Evolutionary conservation across 805 yeast species (phyloP), one percentile per base, ranked within the genome.

Genomic region (Lachancea quebecensis): DNA sequence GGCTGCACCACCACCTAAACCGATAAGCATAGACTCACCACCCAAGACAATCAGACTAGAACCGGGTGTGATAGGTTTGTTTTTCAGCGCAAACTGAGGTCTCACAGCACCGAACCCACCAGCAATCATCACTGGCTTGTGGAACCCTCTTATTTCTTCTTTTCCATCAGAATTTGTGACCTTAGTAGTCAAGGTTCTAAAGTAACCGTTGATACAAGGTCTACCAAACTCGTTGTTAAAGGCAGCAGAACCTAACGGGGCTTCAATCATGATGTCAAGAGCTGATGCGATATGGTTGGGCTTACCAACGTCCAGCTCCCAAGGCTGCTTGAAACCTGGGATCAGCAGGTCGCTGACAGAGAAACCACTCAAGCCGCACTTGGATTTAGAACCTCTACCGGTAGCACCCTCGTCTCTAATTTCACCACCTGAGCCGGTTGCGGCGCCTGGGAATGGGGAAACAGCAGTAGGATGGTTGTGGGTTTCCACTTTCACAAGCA

Each of bases 401-500:
- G 93, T 96, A 28, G 99, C 99, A 70, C 97, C 99, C 71, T 93
- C 99, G 68, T 93, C 99, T 75, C 99, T 86, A 60, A 93, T 93
- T 70, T 93, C 99, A 72, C 99, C 99, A 66, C 99, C 99, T 10
- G 98, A 90, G 52, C 99, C 99, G 11, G 99, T 93, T 36, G 99
- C 95, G 29, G 99, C 99, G 67, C 99, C 99, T 2, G 99, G 90
- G 69, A 88, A 93, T 35, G 99, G 99, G 18, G 98, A 91, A 4
- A 93, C 97, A 1, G 99, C 99, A 21, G 99, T 93, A 45, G 99
- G 99, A 67, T 93, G 99, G 70, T 93, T 93, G 67, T 93, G 99
- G 21, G 99, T 93, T 70, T 93, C 99, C 42, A 93, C 99, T 66
- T 93, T 93, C 60, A 90, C 86, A 55, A 93, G 72, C 59, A 95